Base-by-base conservation (phyloP, 441 rosid species). In the Geranium incanum region DNA sequence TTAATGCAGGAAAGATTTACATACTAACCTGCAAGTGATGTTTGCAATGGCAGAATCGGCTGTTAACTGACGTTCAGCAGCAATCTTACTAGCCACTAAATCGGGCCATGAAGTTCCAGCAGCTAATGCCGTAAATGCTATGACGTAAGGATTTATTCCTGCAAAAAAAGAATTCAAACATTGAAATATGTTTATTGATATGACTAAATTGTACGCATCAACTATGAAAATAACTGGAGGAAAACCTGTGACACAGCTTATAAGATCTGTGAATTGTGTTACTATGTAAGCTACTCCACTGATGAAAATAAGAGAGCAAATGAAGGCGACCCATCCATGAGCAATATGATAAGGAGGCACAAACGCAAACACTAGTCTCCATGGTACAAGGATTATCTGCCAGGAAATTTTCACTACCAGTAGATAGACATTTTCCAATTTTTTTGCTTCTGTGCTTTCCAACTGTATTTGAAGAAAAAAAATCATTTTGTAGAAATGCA, bases 31-130 rank as follows among this genome's bases (percentile, higher is more conserved):
- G 97, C 98, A 91, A 78, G 84, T 94, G 80, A 91, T 94, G 85
- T 94, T 94, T 57, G 98, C 96, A 67, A 94, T 91, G 70, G 97
- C 97, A 63, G 96, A 94, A 76, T 91, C 97, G 28, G 97, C 96
- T 0, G 96, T 91, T 18, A 79, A 72, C 80, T 91, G 97, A 68
- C 96, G 86, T 72, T 94, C 96, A 67, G 92, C 93, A n/a, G 97
- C 98, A 68, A 91, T 94, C 87, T 91, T 91, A 76, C 97, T 91
- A 5, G 97, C 97, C 72, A 94, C 95, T 73, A 94, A 80, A 77
- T 94, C 98, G 5, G 96, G 97, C 97, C 98, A 94, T 38, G 97
- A 94, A 66, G 98, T 88, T 77, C 97, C 97, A 76, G 75, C 48
- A 36, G 97, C 98, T 67, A 91, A 81, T 67, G 90, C 97, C 36